A percentile compares a stretch with the other conserved stretches of the same genome.
Conservation (phyloP, 2,329 filamentous ascomycete species). For the Colletotrichum spinosum region DNA sequence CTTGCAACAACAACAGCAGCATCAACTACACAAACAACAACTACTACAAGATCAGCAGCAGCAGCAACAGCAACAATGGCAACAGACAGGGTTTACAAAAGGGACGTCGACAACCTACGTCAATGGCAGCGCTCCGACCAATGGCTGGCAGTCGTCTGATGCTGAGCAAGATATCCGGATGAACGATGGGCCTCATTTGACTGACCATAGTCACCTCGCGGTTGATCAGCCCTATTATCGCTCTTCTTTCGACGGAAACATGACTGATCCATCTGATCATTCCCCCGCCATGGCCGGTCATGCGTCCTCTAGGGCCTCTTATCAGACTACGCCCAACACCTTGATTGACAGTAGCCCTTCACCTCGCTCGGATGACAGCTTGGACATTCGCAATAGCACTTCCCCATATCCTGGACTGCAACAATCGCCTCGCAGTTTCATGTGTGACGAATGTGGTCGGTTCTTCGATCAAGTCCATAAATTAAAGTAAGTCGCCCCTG, state of each 20-base stretch:
- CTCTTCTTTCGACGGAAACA: constrained; percentile 36
- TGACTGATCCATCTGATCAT: constrained; percentile 51
- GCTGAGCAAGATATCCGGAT: constrained; percentile 16
- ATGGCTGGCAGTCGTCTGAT: not conserved
- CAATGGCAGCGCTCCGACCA: constrained; percentile 7
- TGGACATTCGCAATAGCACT: constrained; percentile 51
- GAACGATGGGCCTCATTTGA: constrained; percentile 8
- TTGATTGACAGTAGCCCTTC: constrained; percentile 55
- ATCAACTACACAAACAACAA: constrained; percentile 19
- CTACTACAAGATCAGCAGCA: constrained; percentile 4
- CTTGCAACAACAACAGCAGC: constrained; percentile 23
- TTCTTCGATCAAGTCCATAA: constrained; percentile 70
- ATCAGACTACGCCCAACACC: constrained; percentile 60
- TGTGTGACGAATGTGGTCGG: constrained; percentile 57
- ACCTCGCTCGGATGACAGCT: constrained; percentile 51
- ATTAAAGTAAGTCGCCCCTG: constrained; percentile 59
- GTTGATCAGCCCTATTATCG: constrained; percentile 32
- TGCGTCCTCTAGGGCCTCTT: constrained; percentile 54
- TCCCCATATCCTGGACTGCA: constrained; percentile 45
- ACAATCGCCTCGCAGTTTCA: constrained; percentile 45
- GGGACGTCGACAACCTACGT: constrained; percentile 1
- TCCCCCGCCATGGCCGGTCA: constrained; percentile 55
- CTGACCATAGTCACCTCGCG: constrained; percentile 29
- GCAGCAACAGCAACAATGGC: constrained; percentile 14
- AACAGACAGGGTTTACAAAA: constrained; percentile 10